Base-by-base conservation (phyloP, 768 basidiomycete species). In the Psilocybe subaeruginosa region DNA sequence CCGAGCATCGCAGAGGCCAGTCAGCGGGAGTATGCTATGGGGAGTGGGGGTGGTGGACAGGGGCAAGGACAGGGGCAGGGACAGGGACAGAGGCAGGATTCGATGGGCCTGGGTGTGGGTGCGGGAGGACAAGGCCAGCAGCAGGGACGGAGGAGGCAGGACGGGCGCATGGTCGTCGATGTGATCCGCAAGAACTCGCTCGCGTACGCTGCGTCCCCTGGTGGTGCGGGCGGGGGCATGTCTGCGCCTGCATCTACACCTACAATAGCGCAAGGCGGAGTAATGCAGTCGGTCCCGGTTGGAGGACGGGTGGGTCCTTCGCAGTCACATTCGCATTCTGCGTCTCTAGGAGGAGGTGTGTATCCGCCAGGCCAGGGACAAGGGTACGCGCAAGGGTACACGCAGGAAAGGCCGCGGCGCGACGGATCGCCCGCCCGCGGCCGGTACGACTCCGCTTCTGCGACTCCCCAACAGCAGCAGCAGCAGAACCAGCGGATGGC, bases 171-270 rank as follows among this genome's bases (percentile, higher is more conserved):
- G 53, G 81, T 88, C 27, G 77, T 90, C 9, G 85, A 87, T 14
- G 73, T 78, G 35, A 82, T 87, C 9, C 73, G 88, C 35, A 82
- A 79, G 72, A 83, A 77, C 66, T 86, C 85, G 23, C 45, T 69
- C 19, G 62, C 63, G 23, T 30, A 30, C 30, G 19, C 56, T 35
- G 37, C 23, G 23, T 23, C 23, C 23, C 23, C 23, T 1, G 23
- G 23, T 23, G 23, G 23, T 23, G 23, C 23, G 23, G 23, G 23
- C 23, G 23, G 23, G 23, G 23, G 23, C 23, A 23, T 23, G 23
- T 23, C 23, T 23, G 23, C 23, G 2, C 23, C 23, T 2, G 23
- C 23, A 23, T 2, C 23, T 23, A 2, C 23, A 23, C 23, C 23
- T 23, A 2, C 23, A 23, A 2, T 2, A 2, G 23, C 23, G 23